These are phyloP conservation scores for Hansenula lynferdii DNA, from an alignment of 1,139 yeast genomes.

Conservation along the genomic window DNA sequence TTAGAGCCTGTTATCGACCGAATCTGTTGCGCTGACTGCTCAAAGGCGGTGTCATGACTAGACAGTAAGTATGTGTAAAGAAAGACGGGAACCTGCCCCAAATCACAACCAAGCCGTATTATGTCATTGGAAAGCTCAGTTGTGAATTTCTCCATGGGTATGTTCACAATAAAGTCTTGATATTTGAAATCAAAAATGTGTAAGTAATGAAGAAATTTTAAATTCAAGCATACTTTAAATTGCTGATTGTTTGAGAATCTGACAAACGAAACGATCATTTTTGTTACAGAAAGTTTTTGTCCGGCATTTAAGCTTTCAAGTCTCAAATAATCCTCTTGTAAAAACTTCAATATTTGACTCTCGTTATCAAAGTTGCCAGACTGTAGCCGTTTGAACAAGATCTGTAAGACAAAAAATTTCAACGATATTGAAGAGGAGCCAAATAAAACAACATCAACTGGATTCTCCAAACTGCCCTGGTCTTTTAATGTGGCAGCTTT, in stretches of 20 bases:
- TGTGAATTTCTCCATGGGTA: conserved; percentile 7
- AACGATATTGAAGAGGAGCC: conserved; percentile 4
- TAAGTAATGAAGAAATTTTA: conserved; percentile 18
- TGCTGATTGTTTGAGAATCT: conserved; percentile 11
- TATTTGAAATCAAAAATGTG: conserved; percentile 11
- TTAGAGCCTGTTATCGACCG: neutral
- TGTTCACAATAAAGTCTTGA: conserved; percentile 14
- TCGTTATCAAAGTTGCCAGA: conserved; percentile 4
- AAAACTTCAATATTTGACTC: conserved; percentile 8
- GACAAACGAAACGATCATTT: conserved; percentile 15
- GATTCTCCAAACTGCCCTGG: neutral
- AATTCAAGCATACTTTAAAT: conserved; percentile 15
- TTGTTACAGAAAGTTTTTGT: conserved; percentile 13
- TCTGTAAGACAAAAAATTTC: conserved; percentile 17
- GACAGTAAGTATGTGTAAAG: conserved; percentile 8
- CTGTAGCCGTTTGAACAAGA: conserved; percentile 17
- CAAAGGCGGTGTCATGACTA: conserved; percentile 9
- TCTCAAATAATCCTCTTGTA: conserved; percentile 4
- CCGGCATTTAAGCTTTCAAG: neutral
- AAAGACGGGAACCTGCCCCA: conserved; percentile 13
- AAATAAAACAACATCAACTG: conserved; percentile 3
- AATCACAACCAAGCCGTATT: conserved; percentile 2
- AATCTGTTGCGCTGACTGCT: neutral
- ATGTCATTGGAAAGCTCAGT: conserved; percentile 5
- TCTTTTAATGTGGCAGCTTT: neutral